Base-by-base conservation (phyloP, 1,284 basidiomycete species). In the Vanrija sp. region DNA sequence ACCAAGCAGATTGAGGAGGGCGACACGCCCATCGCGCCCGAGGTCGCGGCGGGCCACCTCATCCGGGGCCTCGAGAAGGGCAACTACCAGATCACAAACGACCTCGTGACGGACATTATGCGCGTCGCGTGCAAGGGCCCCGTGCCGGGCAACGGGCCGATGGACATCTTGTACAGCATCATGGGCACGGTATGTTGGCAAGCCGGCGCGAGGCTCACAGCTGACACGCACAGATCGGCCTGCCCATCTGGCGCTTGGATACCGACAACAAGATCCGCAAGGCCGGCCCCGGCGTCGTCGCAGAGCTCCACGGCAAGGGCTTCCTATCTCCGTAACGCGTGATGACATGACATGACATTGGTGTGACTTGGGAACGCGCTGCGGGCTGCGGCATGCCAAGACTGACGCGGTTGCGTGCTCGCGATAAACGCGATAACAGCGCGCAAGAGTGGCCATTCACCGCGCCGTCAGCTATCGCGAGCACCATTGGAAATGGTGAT, bases 1-100 rank as follows among this genome's bases (percentile, higher is more conserved):
- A 88, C 86, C 3, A 82, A 83, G 61, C 85, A 88, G 65, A 87
- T 97, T 43, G 94, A 96, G 70, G 88, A 88, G 52, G 76, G 78
- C 1, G 94, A 94, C 68, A 80, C 78, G 19, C 85, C 86, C 0
- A 66, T 85, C 52, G 82, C 83, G 3, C 81, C 90, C 0, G 88
- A 88, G 44, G 77, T 80, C 28, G 86, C 85, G 19, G 91, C 90
- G 0, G 71, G 74, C 26, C 75, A 76, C 6, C 71, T 96, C 34
- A 78, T 91, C 43, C 78, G 78, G 85, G 90, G 89, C 34, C 80
- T 94, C 16, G 80, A 85, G 62, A 83, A 80, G 26, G 87, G 87
- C 21, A 75, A 89, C 34, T 85, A 84, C 63, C 87, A 92, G 64
- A 91, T 93, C 63, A 84, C 87, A 0, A 84, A 82, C 38, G 86